These are phyloP conservation scores for Botrytis medusae DNA, from an alignment of 2,329 filamentous ascomycete genomes.

Conservation along the genomic window DNA sequence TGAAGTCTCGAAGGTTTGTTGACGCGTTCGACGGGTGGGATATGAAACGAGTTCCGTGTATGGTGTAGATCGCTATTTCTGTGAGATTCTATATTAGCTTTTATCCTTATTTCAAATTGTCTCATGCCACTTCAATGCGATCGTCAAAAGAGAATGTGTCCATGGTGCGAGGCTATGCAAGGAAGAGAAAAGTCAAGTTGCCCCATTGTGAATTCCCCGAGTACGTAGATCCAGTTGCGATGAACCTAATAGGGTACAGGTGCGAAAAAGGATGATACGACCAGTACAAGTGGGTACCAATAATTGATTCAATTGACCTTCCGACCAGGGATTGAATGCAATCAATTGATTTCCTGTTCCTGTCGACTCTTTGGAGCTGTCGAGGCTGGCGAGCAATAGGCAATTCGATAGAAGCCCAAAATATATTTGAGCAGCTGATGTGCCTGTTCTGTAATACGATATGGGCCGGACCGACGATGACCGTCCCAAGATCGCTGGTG, in stretches of 20 bases:
- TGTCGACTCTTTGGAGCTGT: conserved; percentile 15
- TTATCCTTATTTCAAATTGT: conserved; percentile 22
- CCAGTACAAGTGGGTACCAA: conserved; percentile 26
- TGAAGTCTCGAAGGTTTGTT: conserved; percentile 12
- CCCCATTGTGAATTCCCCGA: conserved; percentile 21
- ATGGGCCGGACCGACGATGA: conserved; percentile 30
- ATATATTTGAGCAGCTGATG: conserved; percentile 30
- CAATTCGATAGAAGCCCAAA: not conserved
- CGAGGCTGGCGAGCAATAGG: conserved; percentile 29
- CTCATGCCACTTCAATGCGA: conserved; percentile 28
- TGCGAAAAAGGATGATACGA: conserved; percentile 29
- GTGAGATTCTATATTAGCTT: conserved; percentile 29
- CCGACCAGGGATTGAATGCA: not conserved
- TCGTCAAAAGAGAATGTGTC: conserved; percentile 31
- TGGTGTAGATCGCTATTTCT: conserved; percentile 26
- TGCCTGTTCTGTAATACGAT: conserved; percentile 25
- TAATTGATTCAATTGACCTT: not conserved
- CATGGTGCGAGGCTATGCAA: conserved; percentile 28
- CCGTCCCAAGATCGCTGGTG: conserved; percentile 18
- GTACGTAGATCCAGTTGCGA: conserved; percentile 27
- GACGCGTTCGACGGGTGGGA: conserved; percentile 24
- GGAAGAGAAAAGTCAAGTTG: conserved; percentile 27
- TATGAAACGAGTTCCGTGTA: conserved; percentile 32
- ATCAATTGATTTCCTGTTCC: not conserved
- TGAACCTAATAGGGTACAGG: conserved; percentile 27